A percentile compares a stretch with the other conserved stretches of the same genome.
phyloP scores from a whole-genome alignment of 2,329 filamentous ascomycete species.

The Fusarium humuli region DNA sequence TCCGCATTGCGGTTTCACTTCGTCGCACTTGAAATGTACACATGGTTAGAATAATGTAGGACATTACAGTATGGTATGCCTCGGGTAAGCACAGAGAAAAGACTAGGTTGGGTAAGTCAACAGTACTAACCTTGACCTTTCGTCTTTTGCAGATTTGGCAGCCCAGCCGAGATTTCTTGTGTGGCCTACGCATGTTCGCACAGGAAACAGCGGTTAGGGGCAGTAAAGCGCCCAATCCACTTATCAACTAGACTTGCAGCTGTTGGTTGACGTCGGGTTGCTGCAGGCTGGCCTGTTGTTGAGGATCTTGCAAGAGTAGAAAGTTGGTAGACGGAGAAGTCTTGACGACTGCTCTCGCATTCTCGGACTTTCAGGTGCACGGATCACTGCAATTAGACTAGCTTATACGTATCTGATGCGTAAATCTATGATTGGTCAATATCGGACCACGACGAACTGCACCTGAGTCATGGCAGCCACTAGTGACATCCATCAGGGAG shows the following conservation, averaged over 20 bases:
- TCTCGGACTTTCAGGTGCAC: not conserved
- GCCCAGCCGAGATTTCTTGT: not conserved
- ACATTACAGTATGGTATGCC: not conserved
- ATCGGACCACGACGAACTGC: fast-evolving
- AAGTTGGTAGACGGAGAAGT: not conserved
- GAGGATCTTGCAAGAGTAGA: not conserved
- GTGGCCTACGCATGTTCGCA: not conserved
- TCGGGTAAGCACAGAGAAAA: not conserved
- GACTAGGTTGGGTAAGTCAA: fast-evolving
- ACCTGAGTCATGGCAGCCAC: not conserved
- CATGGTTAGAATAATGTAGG: not conserved
- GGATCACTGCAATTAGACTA: not conserved
- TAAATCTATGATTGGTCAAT: not conserved
- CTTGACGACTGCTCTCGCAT: not conserved
- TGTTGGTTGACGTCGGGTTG: not conserved
- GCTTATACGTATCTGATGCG: not conserved
- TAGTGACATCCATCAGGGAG: too few species aligned
- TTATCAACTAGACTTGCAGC: not conserved
- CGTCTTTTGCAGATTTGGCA: not conserved
- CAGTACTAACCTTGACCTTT: not conserved
- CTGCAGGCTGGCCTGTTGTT: not conserved
- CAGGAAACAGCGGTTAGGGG: fast-evolving
- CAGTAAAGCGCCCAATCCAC: not conserved
- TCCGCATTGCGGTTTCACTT: not conserved
- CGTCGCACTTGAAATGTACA: not conserved